Percentiles rank a stretch among this genome's conserved stretches.
phyloP scores from a whole-genome alignment of 208 protist genomes.

The Leishmania amazonensis region DNA sequence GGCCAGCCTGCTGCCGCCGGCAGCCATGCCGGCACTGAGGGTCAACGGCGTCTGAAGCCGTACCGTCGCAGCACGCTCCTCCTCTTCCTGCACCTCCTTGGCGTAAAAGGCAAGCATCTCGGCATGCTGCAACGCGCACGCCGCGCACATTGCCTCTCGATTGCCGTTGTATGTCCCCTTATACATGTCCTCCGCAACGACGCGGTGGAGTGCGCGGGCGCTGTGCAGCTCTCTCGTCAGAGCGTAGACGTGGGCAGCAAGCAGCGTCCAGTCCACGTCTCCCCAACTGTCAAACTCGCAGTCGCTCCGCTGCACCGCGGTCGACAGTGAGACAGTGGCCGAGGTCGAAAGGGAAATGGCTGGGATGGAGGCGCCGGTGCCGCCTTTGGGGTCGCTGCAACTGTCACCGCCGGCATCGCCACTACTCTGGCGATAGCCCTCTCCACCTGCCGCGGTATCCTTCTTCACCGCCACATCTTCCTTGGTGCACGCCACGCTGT shows the following conservation, averaged over 20 bases:
- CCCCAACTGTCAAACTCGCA: conserved; percentile 9
- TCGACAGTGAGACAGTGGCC: neutral
- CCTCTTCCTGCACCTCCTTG: conserved; percentile 9
- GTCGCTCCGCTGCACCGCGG: neutral
- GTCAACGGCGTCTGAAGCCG: neutral
- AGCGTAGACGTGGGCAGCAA: conserved; percentile 31
- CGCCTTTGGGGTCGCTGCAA: neutral
- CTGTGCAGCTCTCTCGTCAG: conserved; percentile 24
- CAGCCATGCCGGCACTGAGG: neutral
- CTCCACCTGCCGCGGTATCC: neutral
- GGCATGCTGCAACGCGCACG: conserved; percentile 16
- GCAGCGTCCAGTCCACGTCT: conserved; percentile 25
- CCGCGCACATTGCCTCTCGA: conserved; percentile 11
- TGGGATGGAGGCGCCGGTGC: neutral
- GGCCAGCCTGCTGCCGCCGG: neutral
- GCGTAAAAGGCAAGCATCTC: neutral
- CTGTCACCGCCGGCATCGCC: neutral
- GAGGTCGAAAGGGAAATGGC: neutral
- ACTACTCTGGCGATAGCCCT: neutral
- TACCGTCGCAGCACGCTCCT: neutral
- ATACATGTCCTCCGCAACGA: conserved; percentile 19
- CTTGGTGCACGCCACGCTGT: neutral
- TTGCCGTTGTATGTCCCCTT: neutral
- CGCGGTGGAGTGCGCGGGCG: conserved; percentile 4
- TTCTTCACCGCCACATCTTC: neutral